Evolutionary conservation across 345 rosid species (phyloP).

Genomic region (Sonneratia caseolaris): DNA sequence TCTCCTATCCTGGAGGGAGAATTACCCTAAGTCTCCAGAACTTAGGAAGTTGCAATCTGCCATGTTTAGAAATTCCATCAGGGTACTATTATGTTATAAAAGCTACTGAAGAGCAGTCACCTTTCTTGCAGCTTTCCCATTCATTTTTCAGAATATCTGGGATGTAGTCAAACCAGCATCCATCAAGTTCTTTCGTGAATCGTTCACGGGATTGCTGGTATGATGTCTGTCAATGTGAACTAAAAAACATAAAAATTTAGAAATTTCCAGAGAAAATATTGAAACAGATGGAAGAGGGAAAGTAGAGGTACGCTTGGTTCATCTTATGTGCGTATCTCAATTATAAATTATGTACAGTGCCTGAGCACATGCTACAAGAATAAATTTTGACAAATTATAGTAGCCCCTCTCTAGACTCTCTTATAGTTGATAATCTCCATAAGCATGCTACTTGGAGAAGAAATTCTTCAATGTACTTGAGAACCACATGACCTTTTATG

Average conservation of each 20-base stretch:
- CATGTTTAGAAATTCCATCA: not conserved
- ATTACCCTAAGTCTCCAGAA: no score
- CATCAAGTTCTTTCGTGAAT: conserved; percentile 45
- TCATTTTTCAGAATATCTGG: conserved; percentile 31
- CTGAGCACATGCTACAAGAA: not conserved
- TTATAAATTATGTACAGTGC: not conserved
- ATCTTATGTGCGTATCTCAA: not conserved
- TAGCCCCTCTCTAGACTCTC: not conserved
- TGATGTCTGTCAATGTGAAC: conserved; percentile 52
- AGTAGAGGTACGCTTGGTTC: not conserved
- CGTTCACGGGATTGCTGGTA: conserved; percentile 28
- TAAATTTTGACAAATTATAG: not conserved
- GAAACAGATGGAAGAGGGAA: conserved; percentile 1
- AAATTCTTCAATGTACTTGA: not conserved
- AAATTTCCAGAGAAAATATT: conserved; percentile 15
- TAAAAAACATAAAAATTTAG: conserved; percentile 58
- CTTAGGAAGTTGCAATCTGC: not conserved
- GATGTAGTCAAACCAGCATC: conserved; percentile 54
- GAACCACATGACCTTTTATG: not conserved
- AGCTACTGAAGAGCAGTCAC: conserved; percentile 14
- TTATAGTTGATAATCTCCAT: not conserved
- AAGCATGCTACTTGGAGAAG: not conserved
- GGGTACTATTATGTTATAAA: not conserved
- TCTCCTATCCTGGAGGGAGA: not conserved
- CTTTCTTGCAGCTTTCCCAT: conserved; percentile 42